These are phyloP conservation scores for Prunus mongolica DNA, from an alignment of 306 rosid species.

Conservation along the genomic window DNA sequence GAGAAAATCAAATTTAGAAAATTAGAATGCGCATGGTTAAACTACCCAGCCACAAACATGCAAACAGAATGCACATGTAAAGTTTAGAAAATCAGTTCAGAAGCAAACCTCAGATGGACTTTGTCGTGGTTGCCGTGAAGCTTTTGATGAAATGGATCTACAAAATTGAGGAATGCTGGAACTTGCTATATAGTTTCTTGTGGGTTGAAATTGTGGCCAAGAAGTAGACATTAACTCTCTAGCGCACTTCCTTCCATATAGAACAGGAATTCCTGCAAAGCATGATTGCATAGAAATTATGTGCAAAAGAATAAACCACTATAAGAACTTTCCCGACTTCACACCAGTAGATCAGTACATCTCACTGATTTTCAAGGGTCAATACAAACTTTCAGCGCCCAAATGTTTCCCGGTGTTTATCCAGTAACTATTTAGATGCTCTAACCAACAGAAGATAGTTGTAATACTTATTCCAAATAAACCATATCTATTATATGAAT, in stretches of 20 bases:
- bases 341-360: neutral
- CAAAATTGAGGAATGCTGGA: constrained; percentile 21
- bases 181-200: constrained; percentile 31
- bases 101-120: constrained; percentile 36
- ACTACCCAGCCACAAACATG: neutral
- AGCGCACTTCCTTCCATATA: constrained; percentile 24
- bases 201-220: constrained; percentile 20
- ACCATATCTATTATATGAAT: neutral
- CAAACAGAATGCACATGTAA: neutral
- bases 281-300: constrained; percentile 6
- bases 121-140: constrained; percentile 40
- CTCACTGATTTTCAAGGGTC: neutral
- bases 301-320: neutral
- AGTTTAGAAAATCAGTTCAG: constrained; percentile 1
- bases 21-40: neutral
- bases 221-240: constrained; percentile 11
- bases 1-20: neutral
- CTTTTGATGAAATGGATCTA: constrained; percentile 52
- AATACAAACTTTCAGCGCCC: neutral
- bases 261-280: constrained; percentile 30
- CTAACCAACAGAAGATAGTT: neutral
- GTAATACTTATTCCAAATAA: neutral
- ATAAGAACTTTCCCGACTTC: neutral
- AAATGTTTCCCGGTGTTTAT: neutral
- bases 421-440: neutral